Evolutionary conservation across 345 rosid species (phyloP).

Genomic region (Euphorbia pulcherrima): DNA sequence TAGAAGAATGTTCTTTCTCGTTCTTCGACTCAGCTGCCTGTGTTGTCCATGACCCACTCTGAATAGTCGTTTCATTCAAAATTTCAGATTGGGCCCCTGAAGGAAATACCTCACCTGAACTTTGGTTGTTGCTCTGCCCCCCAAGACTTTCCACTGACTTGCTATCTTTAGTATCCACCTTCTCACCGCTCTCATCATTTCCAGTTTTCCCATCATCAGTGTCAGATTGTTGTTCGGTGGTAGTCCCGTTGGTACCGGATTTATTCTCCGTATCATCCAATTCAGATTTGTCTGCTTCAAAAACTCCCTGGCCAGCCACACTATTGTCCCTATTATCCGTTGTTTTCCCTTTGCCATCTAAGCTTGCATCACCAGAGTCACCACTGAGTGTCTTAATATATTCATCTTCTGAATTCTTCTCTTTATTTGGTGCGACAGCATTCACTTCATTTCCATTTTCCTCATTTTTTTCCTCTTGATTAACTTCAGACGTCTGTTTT

Average conservation of each 20-base stretch:
- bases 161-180: constrained; percentile 37
- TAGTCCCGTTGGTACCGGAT: constrained; percentile 35
- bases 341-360: constrained; percentile 34
- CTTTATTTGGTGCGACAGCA: constrained; percentile 29
- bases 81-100: constrained; percentile 83
- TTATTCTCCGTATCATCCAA: constrained; percentile 36
- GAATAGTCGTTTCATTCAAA: constrained; percentile 60
- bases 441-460: constrained; percentile 31
- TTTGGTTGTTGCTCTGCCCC: constrained; percentile 41
- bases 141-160: constrained; percentile 46
- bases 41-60: constrained; percentile 76
- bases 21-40: constrained; percentile 85
- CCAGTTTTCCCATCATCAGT: constrained; percentile 35
- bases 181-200: constrained; percentile 46
- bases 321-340: constrained; percentile 35
- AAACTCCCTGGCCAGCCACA: constrained; percentile 39
- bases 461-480: constrained; percentile 15
- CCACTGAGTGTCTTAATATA: constrained; percentile 31
- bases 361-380: constrained; percentile 22
- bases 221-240: constrained; percentile 34
- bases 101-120: constrained; percentile 54
- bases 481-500: constrained; percentile 22
- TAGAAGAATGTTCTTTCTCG: constrained; percentile 68
- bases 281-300: constrained; percentile 34
- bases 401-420: constrained; percentile 23